Conservation (phyloP, 176 grass and related monocot species). For the Triticum urartu region DNA sequence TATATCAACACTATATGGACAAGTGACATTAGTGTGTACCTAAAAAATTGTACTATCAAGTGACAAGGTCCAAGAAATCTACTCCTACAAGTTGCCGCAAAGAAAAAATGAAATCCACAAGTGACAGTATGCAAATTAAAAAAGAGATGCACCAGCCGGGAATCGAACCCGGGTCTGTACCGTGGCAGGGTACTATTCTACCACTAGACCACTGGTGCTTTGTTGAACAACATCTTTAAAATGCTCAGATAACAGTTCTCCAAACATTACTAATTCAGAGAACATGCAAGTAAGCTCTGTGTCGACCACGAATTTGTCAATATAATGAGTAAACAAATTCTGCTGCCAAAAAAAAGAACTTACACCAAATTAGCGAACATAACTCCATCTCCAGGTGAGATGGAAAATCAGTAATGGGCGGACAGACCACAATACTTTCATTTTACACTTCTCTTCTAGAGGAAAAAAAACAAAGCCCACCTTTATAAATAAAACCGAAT, state of each 20-base stretch:
- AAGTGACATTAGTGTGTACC: too few species aligned
- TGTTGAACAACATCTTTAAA: rapidly evolving
- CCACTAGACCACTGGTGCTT: conserved; percentile 57
- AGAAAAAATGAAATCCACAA: too few species aligned
- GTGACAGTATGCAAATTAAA: too few species aligned
- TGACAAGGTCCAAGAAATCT: too few species aligned
- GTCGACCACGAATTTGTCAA: too few species aligned
- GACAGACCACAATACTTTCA: not conserved
- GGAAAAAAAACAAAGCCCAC: not conserved
- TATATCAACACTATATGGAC: too few species aligned
- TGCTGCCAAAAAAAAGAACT: too few species aligned
- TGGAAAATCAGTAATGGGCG: not conserved
- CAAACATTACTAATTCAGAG: not conserved
- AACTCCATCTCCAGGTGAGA: not conserved
- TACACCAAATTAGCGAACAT: not conserved
- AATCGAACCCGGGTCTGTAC: conserved; percentile 51
- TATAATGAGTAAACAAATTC: too few species aligned
- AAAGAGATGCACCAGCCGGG: conserved; percentile 31
- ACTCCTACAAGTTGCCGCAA: too few species aligned
- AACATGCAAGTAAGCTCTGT: too few species aligned
- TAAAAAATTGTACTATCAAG: too few species aligned
- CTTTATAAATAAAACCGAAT: too few species aligned
- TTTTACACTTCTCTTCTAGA: not conserved
- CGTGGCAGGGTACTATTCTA: conserved; percentile 88
- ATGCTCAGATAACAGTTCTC: rapidly evolving